Percentiles rank a stretch among this genome's conserved stretches.
These are phyloP conservation scores for Pythium dissotocum DNA, from an alignment of 352 stramenopile genomes.

Conservation along the genomic window DNA sequence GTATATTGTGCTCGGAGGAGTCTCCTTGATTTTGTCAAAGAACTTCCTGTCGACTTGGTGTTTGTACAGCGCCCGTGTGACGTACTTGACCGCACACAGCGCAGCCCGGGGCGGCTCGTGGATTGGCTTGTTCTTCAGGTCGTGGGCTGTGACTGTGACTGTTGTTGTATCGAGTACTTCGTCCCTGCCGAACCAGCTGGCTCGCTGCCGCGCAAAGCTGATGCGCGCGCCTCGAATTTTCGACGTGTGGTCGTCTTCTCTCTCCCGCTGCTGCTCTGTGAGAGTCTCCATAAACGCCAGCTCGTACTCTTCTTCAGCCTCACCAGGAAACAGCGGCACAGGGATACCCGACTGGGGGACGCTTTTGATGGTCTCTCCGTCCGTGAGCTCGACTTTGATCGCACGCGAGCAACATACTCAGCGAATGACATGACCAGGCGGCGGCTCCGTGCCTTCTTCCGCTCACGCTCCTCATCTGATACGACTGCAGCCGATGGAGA, in stretches of 20 bases:
- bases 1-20: neutral
- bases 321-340: neutral
- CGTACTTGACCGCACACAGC: neutral
- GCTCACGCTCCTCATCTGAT: too few relatives aligned
- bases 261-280: neutral
- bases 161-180: neutral
- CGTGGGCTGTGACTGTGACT: neutral
- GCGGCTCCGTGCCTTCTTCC: too few relatives aligned
- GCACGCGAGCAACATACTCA: neutral
- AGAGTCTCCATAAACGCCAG: neutral
- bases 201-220: neutral
- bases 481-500: conserved; percentile 14
- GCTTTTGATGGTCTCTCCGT: neutral
- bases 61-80: neutral
- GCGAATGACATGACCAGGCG: neutral
- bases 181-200: neutral
- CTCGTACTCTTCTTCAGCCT: neutral
- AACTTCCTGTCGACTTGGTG: neutral
- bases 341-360: neutral
- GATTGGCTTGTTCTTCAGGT: neutral
- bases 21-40: neutral
- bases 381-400: neutral
- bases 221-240: neutral
- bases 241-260: neutral
- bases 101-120: neutral